Conservation (phyloP, 148 eudicot genomes). For the Amaranthus cruentus region DNA sequence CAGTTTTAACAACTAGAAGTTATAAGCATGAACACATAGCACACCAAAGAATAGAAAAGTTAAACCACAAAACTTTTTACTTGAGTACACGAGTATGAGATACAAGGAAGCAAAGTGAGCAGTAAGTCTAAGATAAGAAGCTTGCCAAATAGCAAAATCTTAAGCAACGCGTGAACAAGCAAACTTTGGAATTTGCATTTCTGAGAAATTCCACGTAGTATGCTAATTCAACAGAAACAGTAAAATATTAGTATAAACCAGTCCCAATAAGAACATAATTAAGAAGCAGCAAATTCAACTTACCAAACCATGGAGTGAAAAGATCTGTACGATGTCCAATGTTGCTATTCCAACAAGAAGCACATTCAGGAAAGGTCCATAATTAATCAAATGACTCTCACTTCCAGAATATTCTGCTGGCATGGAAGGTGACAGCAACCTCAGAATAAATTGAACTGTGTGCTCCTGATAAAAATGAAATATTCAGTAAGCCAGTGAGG, state of each 20-base stretch:
- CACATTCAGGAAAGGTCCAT: slow-evolving; percentile 69
- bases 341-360: slow-evolving; percentile 81
- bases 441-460: slow-evolving; percentile 53
- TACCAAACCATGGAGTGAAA: slow-evolving; percentile 91
- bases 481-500: neutral
- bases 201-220: neutral
- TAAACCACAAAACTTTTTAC: too few relatives aligned
- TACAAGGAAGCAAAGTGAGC: too few relatives aligned
- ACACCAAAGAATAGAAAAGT: too few relatives aligned
- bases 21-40: too few relatives aligned
- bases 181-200: neutral
- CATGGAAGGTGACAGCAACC: slow-evolving; percentile 69
- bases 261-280: neutral
- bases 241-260: neutral
- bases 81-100: too few relatives aligned
- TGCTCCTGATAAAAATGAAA: slow-evolving; percentile 58
- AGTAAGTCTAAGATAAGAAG: too few relatives aligned
- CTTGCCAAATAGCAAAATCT: too few relatives aligned
- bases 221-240: neutral
- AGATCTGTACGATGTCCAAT: slow-evolving; percentile 73
- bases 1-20: too few relatives aligned
- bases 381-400: slow-evolving; percentile 69
- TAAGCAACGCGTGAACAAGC: neutral
- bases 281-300: slow-evolving; percentile 19
- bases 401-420: slow-evolving; percentile 66